Evolutionary conservation across 768 basidiomycete genomes (phyloP).

Genomic region (Tricholoma sp.): DNA sequence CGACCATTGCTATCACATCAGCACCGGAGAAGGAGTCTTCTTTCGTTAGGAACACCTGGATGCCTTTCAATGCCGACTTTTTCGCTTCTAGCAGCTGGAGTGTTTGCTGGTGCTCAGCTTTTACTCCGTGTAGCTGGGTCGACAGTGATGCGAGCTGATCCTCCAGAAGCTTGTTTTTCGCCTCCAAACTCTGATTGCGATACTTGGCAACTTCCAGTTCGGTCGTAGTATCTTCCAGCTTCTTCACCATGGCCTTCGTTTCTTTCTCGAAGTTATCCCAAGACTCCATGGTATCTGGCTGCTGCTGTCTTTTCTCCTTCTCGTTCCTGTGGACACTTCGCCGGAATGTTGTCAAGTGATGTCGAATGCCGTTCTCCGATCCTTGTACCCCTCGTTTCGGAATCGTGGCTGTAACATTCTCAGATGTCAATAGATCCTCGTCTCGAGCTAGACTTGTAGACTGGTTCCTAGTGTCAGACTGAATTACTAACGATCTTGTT

Average conservation of each 20-base stretch:
- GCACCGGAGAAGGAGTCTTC: constrained; percentile 15
- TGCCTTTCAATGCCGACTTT: constrained; percentile 13
- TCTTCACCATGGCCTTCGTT: neutral
- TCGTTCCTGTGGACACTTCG: neutral
- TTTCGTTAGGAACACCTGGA: constrained; percentile 10
- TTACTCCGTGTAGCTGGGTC: constrained; percentile 7
- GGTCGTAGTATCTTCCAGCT: neutral
- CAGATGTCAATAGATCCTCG: neutral
- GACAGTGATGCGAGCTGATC: constrained; percentile 4
- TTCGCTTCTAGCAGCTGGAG: constrained; percentile 5
- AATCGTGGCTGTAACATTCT: neutral
- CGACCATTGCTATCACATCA: constrained; percentile 22
- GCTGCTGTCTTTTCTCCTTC: neutral
- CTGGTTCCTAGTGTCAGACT: neutral
- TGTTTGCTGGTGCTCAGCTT: constrained; percentile 5
- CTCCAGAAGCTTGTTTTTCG: neutral
- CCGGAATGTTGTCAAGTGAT: neutral
- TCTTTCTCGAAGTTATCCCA: neutral
- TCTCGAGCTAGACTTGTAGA: neutral
- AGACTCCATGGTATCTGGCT: neutral
- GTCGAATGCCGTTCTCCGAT: neutral
- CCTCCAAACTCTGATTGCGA: neutral
- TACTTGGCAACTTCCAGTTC: neutral
- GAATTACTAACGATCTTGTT: too few relatives aligned
- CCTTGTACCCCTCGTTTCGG: neutral